These are phyloP conservation scores for Fraxinus excelsior DNA, from an alignment of 257 asterid genomes.

Conservation along the genomic window DNA sequence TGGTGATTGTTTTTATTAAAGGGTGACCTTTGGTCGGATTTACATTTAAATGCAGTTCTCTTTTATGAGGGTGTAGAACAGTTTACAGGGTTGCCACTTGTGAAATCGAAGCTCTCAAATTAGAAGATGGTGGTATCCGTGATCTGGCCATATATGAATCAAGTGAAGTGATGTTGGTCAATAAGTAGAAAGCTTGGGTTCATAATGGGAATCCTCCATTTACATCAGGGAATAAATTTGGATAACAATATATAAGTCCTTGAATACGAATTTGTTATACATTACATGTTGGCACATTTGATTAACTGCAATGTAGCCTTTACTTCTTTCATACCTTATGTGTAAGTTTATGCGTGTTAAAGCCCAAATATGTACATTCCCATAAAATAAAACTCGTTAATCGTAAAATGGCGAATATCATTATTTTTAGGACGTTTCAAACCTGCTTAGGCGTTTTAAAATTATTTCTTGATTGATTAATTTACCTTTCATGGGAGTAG, in stretches of 20 bases:
- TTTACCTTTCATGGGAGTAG: too few relatives aligned
- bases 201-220: background rate
- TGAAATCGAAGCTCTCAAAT: constrained; percentile 3
- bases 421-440: too few relatives aligned
- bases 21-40: background rate
- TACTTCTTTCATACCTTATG: background rate
- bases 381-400: too few relatives aligned
- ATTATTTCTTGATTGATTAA: too few relatives aligned
- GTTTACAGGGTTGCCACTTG: constrained; percentile 1
- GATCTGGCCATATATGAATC: background rate
- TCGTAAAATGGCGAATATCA: too few relatives aligned
- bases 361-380: background rate
- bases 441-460: too few relatives aligned
- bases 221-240: background rate
- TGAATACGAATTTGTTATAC: constrained; percentile 6
- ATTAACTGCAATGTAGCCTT: background rate
- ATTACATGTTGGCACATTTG: background rate
- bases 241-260: constrained; percentile 8
- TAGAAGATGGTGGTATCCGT: background rate
- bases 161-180: background rate
- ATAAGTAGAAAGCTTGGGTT: background rate
- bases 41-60: background rate
- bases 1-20: background rate
- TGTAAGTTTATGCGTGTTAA: too few relatives aligned
- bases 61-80: too few relatives aligned